Evolutionary conservation across 1,284 basidiomycete genomes (phyloP).

Genomic region (Singerocomus rubriflavus): DNA sequence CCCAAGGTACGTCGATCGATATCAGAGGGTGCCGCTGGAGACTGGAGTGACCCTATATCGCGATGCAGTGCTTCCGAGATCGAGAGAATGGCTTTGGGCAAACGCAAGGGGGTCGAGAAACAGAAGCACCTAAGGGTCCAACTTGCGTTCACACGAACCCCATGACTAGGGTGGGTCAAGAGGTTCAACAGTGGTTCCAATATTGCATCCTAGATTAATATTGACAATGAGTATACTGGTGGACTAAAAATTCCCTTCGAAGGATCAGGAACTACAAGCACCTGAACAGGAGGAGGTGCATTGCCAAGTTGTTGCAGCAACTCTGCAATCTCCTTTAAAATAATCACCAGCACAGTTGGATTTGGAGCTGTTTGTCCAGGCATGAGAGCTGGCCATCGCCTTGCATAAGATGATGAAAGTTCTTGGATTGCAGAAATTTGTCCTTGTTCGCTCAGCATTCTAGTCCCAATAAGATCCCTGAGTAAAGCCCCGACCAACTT

Average conservation of each 20-base stretch:
- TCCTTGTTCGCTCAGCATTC: conserved; percentile 89
- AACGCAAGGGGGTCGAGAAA: conserved; percentile 79
- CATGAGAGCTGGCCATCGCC: conserved; percentile 91
- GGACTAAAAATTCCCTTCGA: not conserved
- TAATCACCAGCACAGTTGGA: conserved; percentile 72
- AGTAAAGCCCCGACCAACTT: conserved; percentile 77
- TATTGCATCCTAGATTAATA: conserved; percentile 64
- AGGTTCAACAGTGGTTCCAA: conserved; percentile 84
- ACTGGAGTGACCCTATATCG: conserved; percentile 69
- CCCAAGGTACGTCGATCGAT: conserved; percentile 75
- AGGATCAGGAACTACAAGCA: conserved; percentile 27
- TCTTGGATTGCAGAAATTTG: conserved; percentile 92
- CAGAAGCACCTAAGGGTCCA: conserved; percentile 92
- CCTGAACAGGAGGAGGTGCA: conserved; percentile 85
- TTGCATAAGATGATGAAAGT: conserved; percentile 76
- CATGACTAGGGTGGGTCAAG: conserved; percentile 84
- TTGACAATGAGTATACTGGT: conserved; percentile 4
- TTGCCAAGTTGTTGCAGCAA: conserved; percentile 90
- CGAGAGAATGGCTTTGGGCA: conserved; percentile 75
- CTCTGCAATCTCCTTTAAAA: conserved; percentile 81
- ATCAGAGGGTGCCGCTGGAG: conserved; percentile 73
- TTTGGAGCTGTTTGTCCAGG: conserved; percentile 77
- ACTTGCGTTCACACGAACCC: conserved; percentile 81
- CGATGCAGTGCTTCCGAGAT: conserved; percentile 81
- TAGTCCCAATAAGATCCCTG: conserved; percentile 81